These are phyloP conservation scores for Suillus variegatus DNA, from an alignment of 768 basidiomycete species.

Conservation along the genomic window DNA sequence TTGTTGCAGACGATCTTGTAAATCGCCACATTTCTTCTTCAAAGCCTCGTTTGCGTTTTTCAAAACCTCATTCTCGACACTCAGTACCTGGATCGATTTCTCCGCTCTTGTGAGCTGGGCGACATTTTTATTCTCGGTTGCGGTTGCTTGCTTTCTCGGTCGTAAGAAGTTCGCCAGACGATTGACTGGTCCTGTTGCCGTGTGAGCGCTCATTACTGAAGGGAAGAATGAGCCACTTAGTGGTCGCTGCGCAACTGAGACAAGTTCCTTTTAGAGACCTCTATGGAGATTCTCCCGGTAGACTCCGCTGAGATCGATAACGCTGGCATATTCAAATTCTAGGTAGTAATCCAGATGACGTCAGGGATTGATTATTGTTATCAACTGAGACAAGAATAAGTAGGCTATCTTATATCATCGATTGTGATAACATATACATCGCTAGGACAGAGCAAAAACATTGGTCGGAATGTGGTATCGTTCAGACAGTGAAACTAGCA, in stretches of 20 bases:
- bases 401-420: not conserved
- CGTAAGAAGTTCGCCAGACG: not conserved
- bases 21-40: not conserved
- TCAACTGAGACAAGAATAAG: constrained; percentile 7
- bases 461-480: constrained; percentile 31
- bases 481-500: constrained; percentile 12
- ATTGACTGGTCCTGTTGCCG: not conserved
- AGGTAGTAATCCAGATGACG: too few relatives aligned
- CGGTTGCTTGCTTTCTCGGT: not conserved
- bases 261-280: not conserved
- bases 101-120: not conserved
- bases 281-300: not conserved
- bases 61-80: not conserved
- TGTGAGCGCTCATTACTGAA: not conserved
- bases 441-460: constrained; percentile 10
- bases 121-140: not conserved
- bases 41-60: not conserved
- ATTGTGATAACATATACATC: constrained; percentile 6
- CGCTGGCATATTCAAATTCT: too few relatives aligned
- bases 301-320: not conserved
- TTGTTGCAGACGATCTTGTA: constrained; percentile 2
- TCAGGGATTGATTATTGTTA: not conserved
- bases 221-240: not conserved
- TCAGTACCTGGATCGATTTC: not conserved
- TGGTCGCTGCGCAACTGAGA: not conserved